Evolutionary conservation across 2,329 filamentous ascomycete genomes (phyloP), one percentile per base, ranked within the genome.

Genomic region (Aureobasidium sp.): DNA sequence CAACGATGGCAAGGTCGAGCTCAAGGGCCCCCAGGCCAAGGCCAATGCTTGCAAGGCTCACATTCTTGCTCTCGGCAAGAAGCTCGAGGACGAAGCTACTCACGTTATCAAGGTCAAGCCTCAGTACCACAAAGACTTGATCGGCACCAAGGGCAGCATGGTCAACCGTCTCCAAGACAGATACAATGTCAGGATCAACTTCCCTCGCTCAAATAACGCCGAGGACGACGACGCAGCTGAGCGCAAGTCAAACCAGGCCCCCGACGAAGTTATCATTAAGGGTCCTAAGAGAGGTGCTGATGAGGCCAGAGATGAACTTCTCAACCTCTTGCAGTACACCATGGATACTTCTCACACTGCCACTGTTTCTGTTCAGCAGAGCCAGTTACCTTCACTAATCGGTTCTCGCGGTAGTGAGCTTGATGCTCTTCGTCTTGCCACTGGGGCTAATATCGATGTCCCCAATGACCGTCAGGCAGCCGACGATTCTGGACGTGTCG

Each of bases 1-100:
- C 45, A 91, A 97, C 71, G 93, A 98, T 73, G 96, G 96, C 71
- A 95, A 95, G 80, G 94, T 98, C 58, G 94, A 97, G 79, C 89
- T 99, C 72, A 98, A 97, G 84, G 96, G 97, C 31, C 95, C 96
- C 58, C 93, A 97, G 82, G 93, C 94, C 59, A 98, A 98, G 85
- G 94, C 95, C 1, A 94, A 97, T 78, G 89, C 90, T 58, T 94
- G 93, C 69, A 96, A 93, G 79, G 83, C 90, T 45, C 90, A 97
- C 75, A 98, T 99, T 71, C 84, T 90, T 69, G 87, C 90, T 45
- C 83, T 98, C 70, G 91, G 88, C 47, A 94, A 92, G 77, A 93
- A 93, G 76, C 88, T 97, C 73, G 94, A 97, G 62, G 96, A 99
- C 73, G 96, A 99, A 82, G 90, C 92, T 7, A 97, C 91, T 1